Conservation (phyloP, 176 grass and related monocot genomes). For the Avena sativa region DNA sequence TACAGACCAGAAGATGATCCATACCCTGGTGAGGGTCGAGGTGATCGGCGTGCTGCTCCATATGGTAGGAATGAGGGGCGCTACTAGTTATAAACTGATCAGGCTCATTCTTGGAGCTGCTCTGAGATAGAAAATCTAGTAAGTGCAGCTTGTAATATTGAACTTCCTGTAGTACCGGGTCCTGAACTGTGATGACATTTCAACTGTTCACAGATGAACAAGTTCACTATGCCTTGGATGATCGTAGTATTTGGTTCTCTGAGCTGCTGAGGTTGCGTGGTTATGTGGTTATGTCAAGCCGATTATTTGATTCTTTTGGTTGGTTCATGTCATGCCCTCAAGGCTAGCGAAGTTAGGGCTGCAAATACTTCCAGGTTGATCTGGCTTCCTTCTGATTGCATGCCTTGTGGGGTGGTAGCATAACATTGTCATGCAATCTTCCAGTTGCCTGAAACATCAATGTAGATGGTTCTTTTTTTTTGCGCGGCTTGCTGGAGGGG, state of each 20-base stretch:
- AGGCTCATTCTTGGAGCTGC: conserved; percentile 5
- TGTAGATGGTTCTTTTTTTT: not conserved
- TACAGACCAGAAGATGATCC: conserved; percentile 59
- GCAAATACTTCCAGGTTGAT: not conserved
- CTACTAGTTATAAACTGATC: conserved; percentile 36
- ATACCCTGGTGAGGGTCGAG: conserved; percentile 44
- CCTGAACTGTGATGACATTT: conserved; percentile 38
- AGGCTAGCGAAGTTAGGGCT: not conserved
- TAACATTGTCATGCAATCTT: not conserved
- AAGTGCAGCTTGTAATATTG: conserved; percentile 42
- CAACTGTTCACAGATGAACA: conserved; percentile 22
- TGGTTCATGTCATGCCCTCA: not conserved
- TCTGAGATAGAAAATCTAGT: conserved; percentile 18
- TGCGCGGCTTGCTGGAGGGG: not conserved
- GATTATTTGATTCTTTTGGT: conserved; percentile 17
- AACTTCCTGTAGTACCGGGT: conserved; percentile 5
- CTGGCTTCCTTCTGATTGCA: not conserved
- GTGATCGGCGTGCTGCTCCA: conserved; percentile 40
- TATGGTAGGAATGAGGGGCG: conserved; percentile 51
- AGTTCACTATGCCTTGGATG: conserved; percentile 22
- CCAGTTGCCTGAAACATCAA: not conserved
- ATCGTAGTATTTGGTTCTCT: not conserved
- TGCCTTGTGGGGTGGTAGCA: not conserved
- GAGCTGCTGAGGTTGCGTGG: not conserved
- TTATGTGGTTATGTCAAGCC: not conserved